These are phyloP conservation scores for Pyrenophora teres DNA, from an alignment of 2,329 filamentous ascomycete species.

Conservation along the genomic window DNA sequence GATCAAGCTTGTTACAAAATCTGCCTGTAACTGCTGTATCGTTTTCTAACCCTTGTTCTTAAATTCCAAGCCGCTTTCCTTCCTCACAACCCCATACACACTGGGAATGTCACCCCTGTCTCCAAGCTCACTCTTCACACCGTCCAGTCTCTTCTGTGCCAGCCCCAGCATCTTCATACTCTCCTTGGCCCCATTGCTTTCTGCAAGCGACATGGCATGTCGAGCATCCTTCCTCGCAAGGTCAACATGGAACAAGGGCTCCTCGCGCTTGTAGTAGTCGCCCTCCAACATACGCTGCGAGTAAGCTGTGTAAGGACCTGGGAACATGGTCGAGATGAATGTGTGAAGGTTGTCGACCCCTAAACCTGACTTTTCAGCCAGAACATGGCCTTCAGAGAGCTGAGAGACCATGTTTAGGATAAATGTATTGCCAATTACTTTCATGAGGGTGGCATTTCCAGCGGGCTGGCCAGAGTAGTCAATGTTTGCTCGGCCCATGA, in stretches of 20 bases:
- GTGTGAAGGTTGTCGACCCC: slow-evolving; percentile 71
- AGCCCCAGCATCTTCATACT: slow-evolving; percentile 68
- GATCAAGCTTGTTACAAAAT: too few relatives aligned
- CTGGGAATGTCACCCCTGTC: slow-evolving; percentile 77
- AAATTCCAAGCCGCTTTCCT: slow-evolving; percentile 75
- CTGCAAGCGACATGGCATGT: slow-evolving; percentile 72
- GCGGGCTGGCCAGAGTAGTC: slow-evolving; percentile 72
- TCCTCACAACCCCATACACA: slow-evolving; percentile 79
- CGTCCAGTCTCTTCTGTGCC: slow-evolving; percentile 67
- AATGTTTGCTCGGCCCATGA: slow-evolving; percentile 71
- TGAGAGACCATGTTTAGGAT: slow-evolving; percentile 81
- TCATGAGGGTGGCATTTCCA: slow-evolving; percentile 71
- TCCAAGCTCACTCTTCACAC: slow-evolving; percentile 71
- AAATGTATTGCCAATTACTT: slow-evolving; percentile 86
- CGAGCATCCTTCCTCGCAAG: slow-evolving; percentile 80
- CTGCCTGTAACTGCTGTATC: too few relatives aligned
- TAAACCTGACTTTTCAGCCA: slow-evolving; percentile 80
- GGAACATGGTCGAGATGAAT: slow-evolving; percentile 75
- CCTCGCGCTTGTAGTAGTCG: slow-evolving; percentile 75
- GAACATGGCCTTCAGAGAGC: slow-evolving; percentile 75
- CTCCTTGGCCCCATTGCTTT: slow-evolving; percentile 58
- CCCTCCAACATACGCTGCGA: slow-evolving; percentile 73
- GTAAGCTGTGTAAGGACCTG: slow-evolving; percentile 76
- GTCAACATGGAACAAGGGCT: slow-evolving; percentile 82
- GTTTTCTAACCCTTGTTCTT: slow-evolving; percentile 51